These are phyloP conservation scores for Fusarium sp. DNA, from an alignment of 2,329 filamentous ascomycete species.

Conservation along the genomic window DNA sequence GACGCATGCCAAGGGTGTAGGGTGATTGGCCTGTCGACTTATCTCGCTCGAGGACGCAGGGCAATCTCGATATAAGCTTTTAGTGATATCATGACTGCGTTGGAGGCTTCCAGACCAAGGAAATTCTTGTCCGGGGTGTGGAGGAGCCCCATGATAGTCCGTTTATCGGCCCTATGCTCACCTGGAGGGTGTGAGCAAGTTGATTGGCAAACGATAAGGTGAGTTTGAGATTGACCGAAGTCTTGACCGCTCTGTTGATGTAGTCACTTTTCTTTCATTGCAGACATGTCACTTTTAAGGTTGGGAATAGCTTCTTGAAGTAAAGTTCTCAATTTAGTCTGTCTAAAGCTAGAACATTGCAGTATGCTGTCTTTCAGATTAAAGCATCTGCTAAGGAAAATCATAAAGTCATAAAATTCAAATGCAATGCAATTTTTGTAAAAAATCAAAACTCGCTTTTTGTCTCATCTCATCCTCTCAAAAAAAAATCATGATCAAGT, in stretches of 20 bases:
- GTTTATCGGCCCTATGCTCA: conserved; percentile 27
- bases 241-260: conserved; percentile 17
- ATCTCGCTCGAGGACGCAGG: conserved; percentile 10
- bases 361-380: conserved; percentile 21
- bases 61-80: conserved; percentile 33
- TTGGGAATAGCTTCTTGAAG: conserved; percentile 2
- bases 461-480: conserved; percentile 18
- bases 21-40: conserved; percentile 22
- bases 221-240: conserved; percentile 10
- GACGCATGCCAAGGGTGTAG: conserved; percentile 15
- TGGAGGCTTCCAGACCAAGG: conserved; percentile 3
- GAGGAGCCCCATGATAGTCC: conserved; percentile 15
- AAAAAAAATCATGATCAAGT: not conserved
- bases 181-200: conserved; percentile 9
- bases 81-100: conserved; percentile 6
- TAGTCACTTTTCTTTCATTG: not conserved
- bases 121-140: conserved; percentile 27
- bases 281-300: conserved; percentile 5
- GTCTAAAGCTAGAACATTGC: conserved; percentile 10
- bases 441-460: conserved; percentile 32
- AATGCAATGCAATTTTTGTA: conserved; percentile 38
- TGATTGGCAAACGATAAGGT: conserved; percentile 7
- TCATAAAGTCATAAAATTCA: conserved; percentile 33
- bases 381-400: conserved; percentile 23
- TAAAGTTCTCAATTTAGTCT: conserved; percentile 25